A percentile compares a stretch with the other conserved stretches of the same genome.
These are phyloP conservation scores for Soucietia sequanensis DNA, from an alignment of 805 yeast species.

Conservation along the genomic window DNA sequence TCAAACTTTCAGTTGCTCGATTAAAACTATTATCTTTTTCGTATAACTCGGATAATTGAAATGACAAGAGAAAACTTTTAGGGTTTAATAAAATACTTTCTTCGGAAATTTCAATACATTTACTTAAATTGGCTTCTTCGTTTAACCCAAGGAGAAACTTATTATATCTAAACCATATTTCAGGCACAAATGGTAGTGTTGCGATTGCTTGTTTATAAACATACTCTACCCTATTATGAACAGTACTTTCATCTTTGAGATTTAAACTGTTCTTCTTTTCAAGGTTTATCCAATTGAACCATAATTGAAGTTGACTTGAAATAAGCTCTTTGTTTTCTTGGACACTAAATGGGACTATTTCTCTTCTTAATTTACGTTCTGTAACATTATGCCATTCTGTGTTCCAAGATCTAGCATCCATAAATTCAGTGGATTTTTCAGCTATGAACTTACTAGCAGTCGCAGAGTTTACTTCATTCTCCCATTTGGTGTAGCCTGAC, in stretches of 20 bases:
- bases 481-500: constrained; percentile 81
- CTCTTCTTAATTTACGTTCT: constrained; percentile 44
- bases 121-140: constrained; percentile 40
- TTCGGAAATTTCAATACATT: constrained; percentile 46
- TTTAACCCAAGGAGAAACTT: constrained; percentile 32
- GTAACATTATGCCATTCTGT: constrained; percentile 68
- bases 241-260: constrained; percentile 43
- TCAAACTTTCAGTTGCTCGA: constrained; percentile 50
- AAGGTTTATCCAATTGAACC: constrained; percentile 79
- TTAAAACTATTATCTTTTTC: constrained; percentile 57
- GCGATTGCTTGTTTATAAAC: constrained; percentile 71
- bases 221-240: constrained; percentile 60
- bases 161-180: constrained; percentile 69
- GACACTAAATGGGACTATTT: constrained; percentile 26
- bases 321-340: constrained; percentile 17
- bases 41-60: constrained; percentile 64
- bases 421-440: constrained; percentile 78
- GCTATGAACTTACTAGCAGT: constrained; percentile 84
- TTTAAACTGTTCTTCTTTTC: constrained; percentile 72
- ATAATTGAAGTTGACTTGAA: constrained; percentile 47
- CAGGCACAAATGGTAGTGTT: constrained; percentile 62
- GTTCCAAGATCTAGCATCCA: constrained; percentile 79
- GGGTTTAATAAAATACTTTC: constrained; percentile 68
- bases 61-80: constrained; percentile 61
- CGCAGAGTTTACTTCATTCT: constrained; percentile 66